Conservation (phyloP, 2,329 filamentous ascomycete species). For the Trichoderma cornu-damae region DNA sequence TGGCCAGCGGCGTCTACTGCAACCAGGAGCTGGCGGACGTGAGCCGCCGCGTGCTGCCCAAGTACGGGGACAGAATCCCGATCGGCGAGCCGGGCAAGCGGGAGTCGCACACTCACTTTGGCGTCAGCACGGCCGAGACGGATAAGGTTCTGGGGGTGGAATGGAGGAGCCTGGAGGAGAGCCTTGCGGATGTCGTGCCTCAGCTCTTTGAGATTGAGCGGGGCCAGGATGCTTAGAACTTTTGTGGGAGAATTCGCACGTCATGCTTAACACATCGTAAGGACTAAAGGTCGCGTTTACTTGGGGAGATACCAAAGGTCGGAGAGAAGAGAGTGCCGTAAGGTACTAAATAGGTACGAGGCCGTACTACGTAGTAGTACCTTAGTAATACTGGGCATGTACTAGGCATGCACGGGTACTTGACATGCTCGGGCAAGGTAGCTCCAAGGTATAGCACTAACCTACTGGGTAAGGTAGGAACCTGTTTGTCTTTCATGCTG, state of each 20-base stretch:
- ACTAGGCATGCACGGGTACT: too few relatives aligned
- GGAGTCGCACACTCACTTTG: constrained; percentile 36
- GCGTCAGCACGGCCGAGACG: constrained; percentile 46
- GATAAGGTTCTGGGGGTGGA: constrained; percentile 47
- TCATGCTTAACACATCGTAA: too few relatives aligned
- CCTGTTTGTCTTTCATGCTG: too few relatives aligned
- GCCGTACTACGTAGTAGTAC: too few relatives aligned
- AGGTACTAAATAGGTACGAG: too few relatives aligned
- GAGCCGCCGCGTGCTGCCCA: constrained; percentile 27
- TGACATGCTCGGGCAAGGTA: too few relatives aligned
- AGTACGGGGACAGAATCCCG: constrained; percentile 31
- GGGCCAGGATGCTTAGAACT: background rate
- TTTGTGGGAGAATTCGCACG: background rate
- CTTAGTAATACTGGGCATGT: too few relatives aligned
- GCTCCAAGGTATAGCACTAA: too few relatives aligned
- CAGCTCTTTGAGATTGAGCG: constrained; percentile 28
- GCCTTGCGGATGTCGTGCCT: constrained; percentile 46
- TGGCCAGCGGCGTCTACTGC: constrained; percentile 37
- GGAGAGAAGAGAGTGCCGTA: too few relatives aligned
- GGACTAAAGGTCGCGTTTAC: too few relatives aligned
- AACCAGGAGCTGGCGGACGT: constrained; percentile 38
- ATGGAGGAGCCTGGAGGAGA: constrained; percentile 46
- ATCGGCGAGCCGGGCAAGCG: constrained; percentile 31
- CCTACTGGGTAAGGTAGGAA: too few relatives aligned
- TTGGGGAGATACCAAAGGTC: too few relatives aligned